Base-by-base conservation (phyloP, 257 asterid species). In the Ophiorrhiza pumila region DNA sequence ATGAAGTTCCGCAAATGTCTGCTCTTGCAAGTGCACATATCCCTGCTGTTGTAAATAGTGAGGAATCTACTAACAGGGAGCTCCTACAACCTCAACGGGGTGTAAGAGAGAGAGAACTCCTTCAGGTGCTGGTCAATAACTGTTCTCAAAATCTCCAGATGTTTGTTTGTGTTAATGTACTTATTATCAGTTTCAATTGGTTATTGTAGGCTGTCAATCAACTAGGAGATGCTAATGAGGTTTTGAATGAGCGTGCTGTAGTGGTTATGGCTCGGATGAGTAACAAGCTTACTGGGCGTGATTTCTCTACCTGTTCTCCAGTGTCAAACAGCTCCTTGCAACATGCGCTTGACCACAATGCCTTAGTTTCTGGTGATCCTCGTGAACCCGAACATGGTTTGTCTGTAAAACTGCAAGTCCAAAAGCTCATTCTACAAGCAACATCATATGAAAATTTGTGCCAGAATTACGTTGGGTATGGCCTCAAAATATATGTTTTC, bases 191-290 rank as follows among this genome's bases (percentile, higher is more conserved):
- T 49, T 73, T 72, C 31, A 46, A 60, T 74, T 49, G 46, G 74
- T 58, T 47, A 25, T 73, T 76, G 60, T 61, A 95, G 99, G 99
- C 97, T 49, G 97, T 95, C 72, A 79, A 90, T 81, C 99, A 95
- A 83, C 82, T 95, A 68, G 98, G 99, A 5, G 99, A 95, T 86
- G 99, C 99, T 32, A 95, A 95, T 69, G 99, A 95, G 79, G 98
- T 95, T 75, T 83, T 95, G 79, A 95, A 95, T 41, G 99, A 95
- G 79, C 87, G 96, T 68, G 99, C 99, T 3, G 91, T 95, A 60
- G 92, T 89, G 68, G 99, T 95, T 49, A 95, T 92, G 99, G 96
- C 95, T 55, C 91, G 99, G 69, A 95, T 95, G 99, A 92, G 95
- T 85, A 82, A 95, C 83, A 95, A 95, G 77, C 97, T 95, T 71